Base-by-base conservation (phyloP, 331 rosid genomes). In the Prunus yedoensis region DNA sequence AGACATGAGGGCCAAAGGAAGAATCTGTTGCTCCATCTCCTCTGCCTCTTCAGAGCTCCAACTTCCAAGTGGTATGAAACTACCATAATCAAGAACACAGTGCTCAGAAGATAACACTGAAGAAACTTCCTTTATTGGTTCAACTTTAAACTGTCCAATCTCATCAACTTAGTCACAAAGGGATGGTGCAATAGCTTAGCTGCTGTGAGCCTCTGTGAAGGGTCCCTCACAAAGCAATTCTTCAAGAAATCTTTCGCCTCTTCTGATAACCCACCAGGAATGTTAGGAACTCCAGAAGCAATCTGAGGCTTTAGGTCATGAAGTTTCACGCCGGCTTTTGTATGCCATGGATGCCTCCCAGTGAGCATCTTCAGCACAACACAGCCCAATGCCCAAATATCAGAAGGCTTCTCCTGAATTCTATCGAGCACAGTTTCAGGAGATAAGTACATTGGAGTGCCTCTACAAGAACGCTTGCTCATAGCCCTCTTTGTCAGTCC, bases 361-460 rank as follows among this genome's bases (percentile, higher is more conserved):
- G 82, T 78, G 3, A 86, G 50, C 85, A 81, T 78, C 67, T 75
- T 21, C 0, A 84, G 64, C 9, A 81, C 87, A 4, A 78, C 16
- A 35, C 89, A 86, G 0, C 85, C 87, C 2, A 86, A 66, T 0
- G 85, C 85, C 89, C 89, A 86, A 27, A 83, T 77, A 27, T 86
- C 85, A 0, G 79, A 62, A 1, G 81, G 25, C 41, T 74, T 81
- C 12, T 80, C 87, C 35, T 86, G 85, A 9, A 74, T 62, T 10
- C 15, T 0, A 4, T 77, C 8, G 8, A 14, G 15, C 32, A 68
- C 57, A 2, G 56, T 17, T 59, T 86, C 89, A 0, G 87, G 85
- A 3, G 85, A 70, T 78, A 78, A 60, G 64, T 81, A 86, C 70
- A 50, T 6, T 9, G 47, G 7, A 10, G 82, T 86, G 16, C 87